These are phyloP conservation scores for Nemania diffusa DNA, from an alignment of 2,329 filamentous ascomycete genomes.

Conservation along the genomic window DNA sequence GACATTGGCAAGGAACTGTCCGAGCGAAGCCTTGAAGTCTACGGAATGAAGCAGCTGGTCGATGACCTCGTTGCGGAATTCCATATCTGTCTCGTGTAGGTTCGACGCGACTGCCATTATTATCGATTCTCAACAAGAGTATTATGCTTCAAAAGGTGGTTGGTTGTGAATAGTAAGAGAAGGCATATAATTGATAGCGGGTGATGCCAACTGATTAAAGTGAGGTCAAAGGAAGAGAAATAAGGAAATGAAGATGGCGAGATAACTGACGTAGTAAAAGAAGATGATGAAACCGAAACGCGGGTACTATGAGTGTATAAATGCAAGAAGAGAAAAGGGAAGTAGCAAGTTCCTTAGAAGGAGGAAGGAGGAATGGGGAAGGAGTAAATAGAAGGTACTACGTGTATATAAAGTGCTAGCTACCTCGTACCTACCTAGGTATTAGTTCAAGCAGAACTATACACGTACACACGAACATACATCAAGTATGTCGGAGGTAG, in stretches of 20 bases:
- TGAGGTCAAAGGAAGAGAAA: background rate
- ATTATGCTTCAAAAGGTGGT: background rate
- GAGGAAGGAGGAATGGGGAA: too few relatives aligned
- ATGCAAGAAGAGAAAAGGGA: too few relatives aligned
- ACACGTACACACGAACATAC: too few relatives aligned
- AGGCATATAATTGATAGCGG: background rate
- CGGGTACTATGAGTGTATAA: too few relatives aligned
- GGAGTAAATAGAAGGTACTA: too few relatives aligned
- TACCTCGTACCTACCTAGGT: too few relatives aligned
- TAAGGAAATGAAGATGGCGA: background rate
- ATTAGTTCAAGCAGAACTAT: too few relatives aligned
- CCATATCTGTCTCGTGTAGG: background rate
- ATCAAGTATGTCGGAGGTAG: too few relatives aligned
- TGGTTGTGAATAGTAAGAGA: background rate
- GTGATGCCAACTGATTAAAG: background rate
- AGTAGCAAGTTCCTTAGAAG: too few relatives aligned
- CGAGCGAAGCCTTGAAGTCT: constrained; percentile 17
- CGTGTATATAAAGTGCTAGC: too few relatives aligned
- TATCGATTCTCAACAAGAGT: background rate
- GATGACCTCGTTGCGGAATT: constrained; percentile 22
- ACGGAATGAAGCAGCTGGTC: constrained; percentile 8
- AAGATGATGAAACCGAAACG: background rate
- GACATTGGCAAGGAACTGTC: constrained; percentile 11
- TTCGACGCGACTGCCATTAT: constrained; percentile 1
- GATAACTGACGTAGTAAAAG: background rate